Conservation (phyloP, 345 rosid species). For the Firmiana major region DNA sequence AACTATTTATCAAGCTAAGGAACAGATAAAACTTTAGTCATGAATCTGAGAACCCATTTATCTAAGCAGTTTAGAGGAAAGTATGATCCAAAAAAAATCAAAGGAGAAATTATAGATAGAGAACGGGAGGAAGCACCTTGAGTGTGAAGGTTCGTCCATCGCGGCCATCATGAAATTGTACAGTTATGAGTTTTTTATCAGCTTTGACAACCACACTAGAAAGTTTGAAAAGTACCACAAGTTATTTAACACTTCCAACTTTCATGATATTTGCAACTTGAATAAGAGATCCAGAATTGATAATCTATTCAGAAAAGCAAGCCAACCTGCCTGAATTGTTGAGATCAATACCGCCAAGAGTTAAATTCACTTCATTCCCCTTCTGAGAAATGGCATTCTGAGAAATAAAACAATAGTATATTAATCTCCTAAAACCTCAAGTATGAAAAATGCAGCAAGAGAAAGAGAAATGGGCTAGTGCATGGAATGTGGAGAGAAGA, state of each 20-base stretch:
- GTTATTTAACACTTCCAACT: conserved; percentile 30
- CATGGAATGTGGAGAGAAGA: not conserved
- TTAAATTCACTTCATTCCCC: conserved; percentile 69
- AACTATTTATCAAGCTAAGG: not conserved
- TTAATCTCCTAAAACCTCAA: conserved; percentile 7
- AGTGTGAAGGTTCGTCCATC: conserved; percentile 96
- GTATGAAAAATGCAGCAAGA: not conserved
- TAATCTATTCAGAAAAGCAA: conserved; percentile 33
- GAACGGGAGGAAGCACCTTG: conserved; percentile 49
- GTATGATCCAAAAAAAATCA: not conserved
- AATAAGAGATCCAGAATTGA: conserved; percentile 8
- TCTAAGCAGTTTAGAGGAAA: not conserved
- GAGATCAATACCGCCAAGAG: conserved; percentile 93
- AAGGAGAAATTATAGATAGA: not conserved
- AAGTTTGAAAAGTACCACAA: conserved; percentile 21
- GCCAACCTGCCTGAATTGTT: conserved; percentile 99
- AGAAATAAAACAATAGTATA: conserved; percentile 14
- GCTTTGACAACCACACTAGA: conserved; percentile 91
- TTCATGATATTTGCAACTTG: conserved; percentile 6
- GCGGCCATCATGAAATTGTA: conserved; percentile 92
- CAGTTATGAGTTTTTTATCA: conserved; percentile 92
- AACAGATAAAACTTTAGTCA: not conserved
- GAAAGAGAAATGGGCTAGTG: conserved; percentile 4
- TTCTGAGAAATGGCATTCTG: conserved; percentile 60
- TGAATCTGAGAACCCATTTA: conserved; percentile 3